These are phyloP conservation scores for Suhomyces prunicola DNA, from an alignment of 805 yeast genomes.

Conservation along the genomic window DNA sequence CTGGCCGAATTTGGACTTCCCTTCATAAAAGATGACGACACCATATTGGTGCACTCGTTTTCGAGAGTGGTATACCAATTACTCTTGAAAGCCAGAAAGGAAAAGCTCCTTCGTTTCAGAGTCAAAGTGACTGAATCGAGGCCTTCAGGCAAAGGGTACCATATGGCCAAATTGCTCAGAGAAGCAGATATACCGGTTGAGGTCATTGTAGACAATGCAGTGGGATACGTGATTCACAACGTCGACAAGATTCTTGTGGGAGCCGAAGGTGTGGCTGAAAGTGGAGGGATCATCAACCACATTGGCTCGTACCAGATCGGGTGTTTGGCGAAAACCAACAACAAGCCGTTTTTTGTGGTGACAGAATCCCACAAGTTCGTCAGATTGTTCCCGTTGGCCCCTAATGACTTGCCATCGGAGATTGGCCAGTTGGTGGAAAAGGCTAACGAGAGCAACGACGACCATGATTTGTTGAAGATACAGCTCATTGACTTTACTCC, in stretches of 20 bases:
- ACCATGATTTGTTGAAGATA: conserved; percentile 22
- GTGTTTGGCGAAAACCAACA: conserved; percentile 82
- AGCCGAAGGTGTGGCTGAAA: conserved; percentile 98
- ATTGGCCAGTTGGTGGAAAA: conserved; percentile 23
- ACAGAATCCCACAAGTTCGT: conserved; percentile 96
- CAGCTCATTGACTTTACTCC: conserved; percentile 85
- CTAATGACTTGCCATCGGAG: conserved; percentile 76
- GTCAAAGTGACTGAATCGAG: conserved; percentile 92
- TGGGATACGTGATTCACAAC: conserved; percentile 86
- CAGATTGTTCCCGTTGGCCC: conserved; percentile 90
- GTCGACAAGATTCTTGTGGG: conserved; percentile 94
- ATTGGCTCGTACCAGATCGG: conserved; percentile 95
- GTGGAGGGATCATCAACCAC: conserved; percentile 96
- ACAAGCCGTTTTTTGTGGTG: conserved; percentile 90
- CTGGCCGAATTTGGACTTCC: conserved; percentile 86
- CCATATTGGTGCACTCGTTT: conserved; percentile 82
- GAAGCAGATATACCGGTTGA: conserved; percentile 80
- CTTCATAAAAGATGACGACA: conserved; percentile 91
- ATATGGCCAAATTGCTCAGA: conserved; percentile 66
- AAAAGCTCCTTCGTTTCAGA: conserved; percentile 72
- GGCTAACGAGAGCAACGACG: conserved; percentile 18
- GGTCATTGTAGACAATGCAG: conserved; percentile 87
- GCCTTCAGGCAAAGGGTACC: conserved; percentile 72
- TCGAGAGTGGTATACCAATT: conserved; percentile 86
- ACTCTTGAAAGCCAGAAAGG: conserved; percentile 70